A percentile compares a stretch with the other conserved stretches of the same genome.
Conservation (phyloP, 78 protist species). For the Dictyostelium purpureum region DNA sequence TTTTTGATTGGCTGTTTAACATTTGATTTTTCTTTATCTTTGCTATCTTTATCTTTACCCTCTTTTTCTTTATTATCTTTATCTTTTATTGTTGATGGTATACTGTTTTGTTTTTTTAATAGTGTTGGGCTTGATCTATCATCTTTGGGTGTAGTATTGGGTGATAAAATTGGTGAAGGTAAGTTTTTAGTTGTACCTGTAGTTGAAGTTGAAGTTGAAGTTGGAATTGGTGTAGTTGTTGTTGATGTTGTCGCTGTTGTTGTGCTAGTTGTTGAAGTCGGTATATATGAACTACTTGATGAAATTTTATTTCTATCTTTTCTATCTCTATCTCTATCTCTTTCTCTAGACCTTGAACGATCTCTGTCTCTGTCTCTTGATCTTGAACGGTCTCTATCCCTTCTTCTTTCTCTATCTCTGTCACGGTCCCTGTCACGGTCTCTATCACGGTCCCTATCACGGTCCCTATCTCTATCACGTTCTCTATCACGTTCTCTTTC, state of each 20-base stretch:
- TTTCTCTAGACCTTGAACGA: not conserved
- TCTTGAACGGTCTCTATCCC: slow-evolving; percentile 22
- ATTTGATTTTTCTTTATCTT: not conserved
- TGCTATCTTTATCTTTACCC: not conserved
- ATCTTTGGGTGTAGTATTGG: not conserved
- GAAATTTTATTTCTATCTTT: not conserved
- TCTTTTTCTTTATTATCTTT: not conserved
- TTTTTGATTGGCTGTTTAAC: not conserved
- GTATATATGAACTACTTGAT: slow-evolving; percentile 14
- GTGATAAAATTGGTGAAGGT: not conserved
- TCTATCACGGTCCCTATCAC: not conserved
- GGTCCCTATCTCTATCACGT: not conserved
- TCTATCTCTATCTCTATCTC: not conserved
- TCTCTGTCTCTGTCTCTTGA: slow-evolving; percentile 21
- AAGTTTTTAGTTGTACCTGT: not conserved
- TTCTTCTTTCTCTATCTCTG: not conserved
- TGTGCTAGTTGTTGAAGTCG: not conserved
- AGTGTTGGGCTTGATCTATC: not conserved
- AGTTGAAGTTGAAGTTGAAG: not conserved
- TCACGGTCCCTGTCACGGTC: not conserved
- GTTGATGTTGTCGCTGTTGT: not conserved
- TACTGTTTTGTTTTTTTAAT: not conserved
- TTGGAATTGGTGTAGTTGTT: not conserved
- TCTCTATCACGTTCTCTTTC: not conserved
- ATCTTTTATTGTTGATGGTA: not conserved